phyloP scores from a whole-genome alignment of 805 yeast genomes.

The Hanseniaspora clermontiae region DNA sequence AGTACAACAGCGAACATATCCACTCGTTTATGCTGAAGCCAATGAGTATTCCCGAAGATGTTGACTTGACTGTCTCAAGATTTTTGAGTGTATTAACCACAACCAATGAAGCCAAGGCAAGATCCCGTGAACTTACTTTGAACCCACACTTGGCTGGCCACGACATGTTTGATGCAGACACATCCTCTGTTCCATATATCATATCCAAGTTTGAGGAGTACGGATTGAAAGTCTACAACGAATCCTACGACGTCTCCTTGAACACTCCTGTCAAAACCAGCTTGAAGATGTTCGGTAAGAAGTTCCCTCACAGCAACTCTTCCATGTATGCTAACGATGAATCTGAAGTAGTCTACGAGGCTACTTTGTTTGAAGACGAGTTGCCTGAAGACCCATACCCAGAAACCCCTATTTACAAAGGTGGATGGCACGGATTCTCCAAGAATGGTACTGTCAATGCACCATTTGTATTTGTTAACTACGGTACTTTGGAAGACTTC shows the following conservation, averaged over 20 bases:
- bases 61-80: constrained; percentile 3
- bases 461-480: constrained; percentile 55
- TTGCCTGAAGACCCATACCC: constrained; percentile 40
- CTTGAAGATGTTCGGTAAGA: constrained; percentile 31
- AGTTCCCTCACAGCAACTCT: constrained; percentile 4
- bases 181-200: constrained; percentile 34
- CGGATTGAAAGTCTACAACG: constrained; percentile 44
- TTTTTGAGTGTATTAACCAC: constrained; percentile 22
- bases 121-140: constrained; percentile 42
- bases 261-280: constrained; percentile 50
- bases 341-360: constrained; percentile 33
- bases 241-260: constrained; percentile 47
- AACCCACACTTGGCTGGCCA: constrained; percentile 51
- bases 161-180: constrained; percentile 31
- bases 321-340: background rate
- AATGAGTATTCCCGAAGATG: background rate
- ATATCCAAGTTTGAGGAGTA: constrained; percentile 43
- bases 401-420: constrained; percentile 36
- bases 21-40: background rate
- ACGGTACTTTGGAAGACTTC: constrained; percentile 53
- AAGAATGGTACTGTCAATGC: constrained; percentile 60
- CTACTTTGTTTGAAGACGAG: constrained; percentile 42
- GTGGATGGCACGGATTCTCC: constrained; percentile 66
- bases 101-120: constrained; percentile 35
- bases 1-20: background rate